phyloP scores from a whole-genome alignment of 768 basidiomycete species.

The Tephrocybe sp. region DNA sequence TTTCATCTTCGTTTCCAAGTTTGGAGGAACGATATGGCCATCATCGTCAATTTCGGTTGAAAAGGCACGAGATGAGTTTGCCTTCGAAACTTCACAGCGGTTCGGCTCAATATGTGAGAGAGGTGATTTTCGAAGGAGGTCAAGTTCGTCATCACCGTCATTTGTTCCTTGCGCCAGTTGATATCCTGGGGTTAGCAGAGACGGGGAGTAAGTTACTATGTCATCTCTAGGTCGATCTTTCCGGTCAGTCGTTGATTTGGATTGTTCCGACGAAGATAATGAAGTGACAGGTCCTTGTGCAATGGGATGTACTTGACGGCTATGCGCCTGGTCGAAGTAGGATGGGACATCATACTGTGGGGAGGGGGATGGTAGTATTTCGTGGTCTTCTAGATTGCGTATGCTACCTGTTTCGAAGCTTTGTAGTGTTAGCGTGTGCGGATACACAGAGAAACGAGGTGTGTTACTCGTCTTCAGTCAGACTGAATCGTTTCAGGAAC shows the following conservation, averaged over 20 bases:
- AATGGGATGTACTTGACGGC: neutral
- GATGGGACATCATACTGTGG: neutral
- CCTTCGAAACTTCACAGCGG: neutral
- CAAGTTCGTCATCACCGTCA: conserved; percentile 40
- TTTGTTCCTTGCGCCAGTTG: conserved; percentile 20
- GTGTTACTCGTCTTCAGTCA: conserved; percentile 47
- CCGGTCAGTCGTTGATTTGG: neutral
- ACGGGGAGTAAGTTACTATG: neutral
- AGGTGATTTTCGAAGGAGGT: conserved; percentile 33
- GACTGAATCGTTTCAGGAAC: conserved; percentile 59
- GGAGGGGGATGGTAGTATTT: conserved; percentile 16
- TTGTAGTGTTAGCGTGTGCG: conserved; percentile 7
- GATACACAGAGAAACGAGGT: conserved; percentile 5
- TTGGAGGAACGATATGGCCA: neutral
- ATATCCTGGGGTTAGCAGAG: conserved; percentile 1
- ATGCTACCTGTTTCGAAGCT: conserved; percentile 45
- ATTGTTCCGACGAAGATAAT: neutral
- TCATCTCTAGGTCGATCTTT: neutral
- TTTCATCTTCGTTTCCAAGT: neutral
- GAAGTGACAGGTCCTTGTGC: neutral
- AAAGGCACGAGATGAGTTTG: neutral
- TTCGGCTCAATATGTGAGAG: conserved; percentile 11
- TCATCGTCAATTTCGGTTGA: neutral
- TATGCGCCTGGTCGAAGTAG: neutral
- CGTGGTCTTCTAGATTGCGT: conserved; percentile 31